A percentile compares a stretch with the other conserved stretches of the same genome.
phyloP scores from a whole-genome alignment of 345 rosid species.

The Passiflora organensis region DNA sequence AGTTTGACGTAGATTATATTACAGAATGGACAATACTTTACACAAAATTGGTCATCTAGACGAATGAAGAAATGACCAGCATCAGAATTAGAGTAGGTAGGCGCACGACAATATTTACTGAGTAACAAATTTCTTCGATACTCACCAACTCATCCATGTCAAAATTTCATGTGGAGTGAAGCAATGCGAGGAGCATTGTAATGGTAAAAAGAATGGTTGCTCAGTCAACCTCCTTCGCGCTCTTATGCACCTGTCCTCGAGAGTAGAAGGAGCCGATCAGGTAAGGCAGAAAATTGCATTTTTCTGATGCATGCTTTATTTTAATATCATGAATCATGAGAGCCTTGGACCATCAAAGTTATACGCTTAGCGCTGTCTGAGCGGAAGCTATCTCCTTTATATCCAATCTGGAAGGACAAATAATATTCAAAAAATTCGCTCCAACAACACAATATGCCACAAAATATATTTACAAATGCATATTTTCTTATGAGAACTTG shows the following conservation, averaged over 20 bases:
- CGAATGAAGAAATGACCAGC: conserved; percentile 19
- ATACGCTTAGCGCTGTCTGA: conserved; percentile 25
- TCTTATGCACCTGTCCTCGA: conserved; percentile 61
- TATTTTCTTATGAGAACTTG: conserved; percentile 10
- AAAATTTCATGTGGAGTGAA: neutral
- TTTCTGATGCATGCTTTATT: conserved; percentile 42
- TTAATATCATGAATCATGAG: conserved; percentile 34
- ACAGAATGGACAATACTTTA: conserved; percentile 28
- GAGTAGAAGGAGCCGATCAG: conserved; percentile 65
- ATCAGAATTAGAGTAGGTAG: conserved; percentile 17
- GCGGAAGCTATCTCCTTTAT: conserved; percentile 79
- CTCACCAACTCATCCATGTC: neutral
- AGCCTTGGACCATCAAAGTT: conserved; percentile 15
- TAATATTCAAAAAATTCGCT: conserved; percentile 48
- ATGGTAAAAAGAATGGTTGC: conserved; percentile 18
- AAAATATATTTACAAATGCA: conserved; percentile 2
- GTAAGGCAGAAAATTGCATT: conserved; percentile 42
- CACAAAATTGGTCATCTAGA: conserved; percentile 26
- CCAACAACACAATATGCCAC: conserved; percentile 24
- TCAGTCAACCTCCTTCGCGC: conserved; percentile 45
- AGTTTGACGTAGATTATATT: conserved; percentile 21
- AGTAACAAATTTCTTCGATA: neutral
- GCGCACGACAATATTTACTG: conserved; percentile 1
- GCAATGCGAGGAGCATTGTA: conserved; percentile 21
- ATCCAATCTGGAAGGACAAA: conserved; percentile 67